Conservation (phyloP, 2,329 filamentous ascomycete genomes). For the Orbilia ellipsospora region DNA sequence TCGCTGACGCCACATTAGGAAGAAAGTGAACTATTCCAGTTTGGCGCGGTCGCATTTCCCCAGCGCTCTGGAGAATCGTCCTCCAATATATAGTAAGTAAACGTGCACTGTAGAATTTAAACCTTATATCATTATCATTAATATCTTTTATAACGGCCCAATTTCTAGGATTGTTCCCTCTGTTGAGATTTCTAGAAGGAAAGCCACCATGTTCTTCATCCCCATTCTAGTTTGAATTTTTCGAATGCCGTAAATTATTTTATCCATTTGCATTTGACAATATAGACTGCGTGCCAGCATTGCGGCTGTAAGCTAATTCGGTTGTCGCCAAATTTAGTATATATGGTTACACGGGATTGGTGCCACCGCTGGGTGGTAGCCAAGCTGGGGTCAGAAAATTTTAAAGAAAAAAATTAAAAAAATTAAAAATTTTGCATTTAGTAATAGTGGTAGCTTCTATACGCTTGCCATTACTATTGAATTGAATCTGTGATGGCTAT, state of each 20-base stretch:
- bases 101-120: slow-evolving; percentile 5
- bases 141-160: slow-evolving; percentile 3
- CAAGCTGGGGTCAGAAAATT: no score
- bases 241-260: slow-evolving; percentile 20
- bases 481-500: no score
- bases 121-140: slow-evolving; percentile 10
- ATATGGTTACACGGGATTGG: no score
- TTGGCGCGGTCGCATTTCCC: slow-evolving; percentile 26
- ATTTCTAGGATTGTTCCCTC: slow-evolving; percentile 10
- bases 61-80: slow-evolving; percentile 12
- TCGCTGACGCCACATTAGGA: slow-evolving; percentile 36
- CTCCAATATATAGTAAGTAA: slow-evolving; percentile 37
- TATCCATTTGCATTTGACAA: slow-evolving; percentile 29
- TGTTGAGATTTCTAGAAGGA: slow-evolving; percentile 27
- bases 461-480: no score
- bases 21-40: slow-evolving; percentile 34
- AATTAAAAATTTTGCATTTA: no score
- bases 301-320: slow-evolving; percentile 8
- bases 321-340: no score
- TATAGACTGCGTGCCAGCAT: slow-evolving; percentile 19
- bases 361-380: no score
- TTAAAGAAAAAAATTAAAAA: no score
- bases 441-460: no score
- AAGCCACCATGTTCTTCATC: slow-evolving; percentile 11
- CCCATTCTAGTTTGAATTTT: slow-evolving; percentile 23